phyloP scores from a whole-genome alignment of 768 basidiomycete species.

The Panaeolus cyanescens region DNA sequence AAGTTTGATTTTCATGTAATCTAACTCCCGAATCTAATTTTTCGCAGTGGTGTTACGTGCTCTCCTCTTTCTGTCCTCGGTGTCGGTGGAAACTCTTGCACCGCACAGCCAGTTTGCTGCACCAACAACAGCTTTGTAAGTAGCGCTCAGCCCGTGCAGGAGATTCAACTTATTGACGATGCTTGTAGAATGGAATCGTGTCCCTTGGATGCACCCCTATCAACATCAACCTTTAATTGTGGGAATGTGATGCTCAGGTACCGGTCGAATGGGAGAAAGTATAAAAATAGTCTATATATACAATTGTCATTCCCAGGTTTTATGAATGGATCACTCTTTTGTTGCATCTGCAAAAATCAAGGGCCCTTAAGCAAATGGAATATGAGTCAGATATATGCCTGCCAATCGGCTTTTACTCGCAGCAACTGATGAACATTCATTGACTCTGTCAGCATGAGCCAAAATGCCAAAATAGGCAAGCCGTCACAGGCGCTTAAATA shows the following conservation, averaged over 20 bases:
- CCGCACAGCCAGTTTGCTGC: conserved; percentile 39
- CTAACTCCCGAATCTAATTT: background rate
- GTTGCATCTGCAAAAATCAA: too few species aligned
- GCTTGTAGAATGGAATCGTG: conserved; percentile 32
- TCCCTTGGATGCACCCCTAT: conserved; percentile 38
- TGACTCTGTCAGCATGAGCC: too few species aligned
- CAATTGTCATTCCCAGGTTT: too few species aligned
- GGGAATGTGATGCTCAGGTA: too few species aligned
- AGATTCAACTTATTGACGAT: background rate
- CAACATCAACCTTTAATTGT: conserved; percentile 34
- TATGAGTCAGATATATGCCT: too few species aligned
- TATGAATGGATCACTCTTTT: too few species aligned
- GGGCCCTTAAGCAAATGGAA: too few species aligned
- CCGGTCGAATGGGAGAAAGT: background rate
- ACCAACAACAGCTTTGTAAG: conserved; percentile 36
- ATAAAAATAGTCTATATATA: background rate
- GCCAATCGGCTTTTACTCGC: too few species aligned
- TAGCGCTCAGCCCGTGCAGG: background rate
- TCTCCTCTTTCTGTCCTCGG: conserved; percentile 26
- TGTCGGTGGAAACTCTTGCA: conserved; percentile 28
- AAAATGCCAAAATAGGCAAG: too few species aligned
- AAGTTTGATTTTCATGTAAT: background rate
- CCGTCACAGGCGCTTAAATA: too few species aligned
- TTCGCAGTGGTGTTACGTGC: conserved; percentile 33
- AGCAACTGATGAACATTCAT: too few species aligned